phyloP scores from a whole-genome alignment of 2,329 filamentous ascomycete genomes.

The Penicillium digitatum region DNA sequence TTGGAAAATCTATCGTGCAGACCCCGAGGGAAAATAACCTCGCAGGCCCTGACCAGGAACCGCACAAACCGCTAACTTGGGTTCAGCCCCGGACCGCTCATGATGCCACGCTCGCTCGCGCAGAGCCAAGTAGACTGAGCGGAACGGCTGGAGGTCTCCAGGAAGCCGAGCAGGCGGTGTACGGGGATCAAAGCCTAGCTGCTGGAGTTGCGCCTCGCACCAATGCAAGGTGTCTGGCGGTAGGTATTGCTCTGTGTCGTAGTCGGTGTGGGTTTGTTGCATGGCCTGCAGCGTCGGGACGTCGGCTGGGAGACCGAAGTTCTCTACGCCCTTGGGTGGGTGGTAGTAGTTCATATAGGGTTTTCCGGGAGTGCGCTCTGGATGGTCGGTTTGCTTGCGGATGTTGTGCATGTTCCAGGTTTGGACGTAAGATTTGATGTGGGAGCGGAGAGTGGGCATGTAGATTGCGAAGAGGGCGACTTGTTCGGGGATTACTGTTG shows the following conservation, averaged over 20 bases:
- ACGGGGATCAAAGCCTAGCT: conserved; percentile 9
- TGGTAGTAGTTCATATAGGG: conserved; percentile 13
- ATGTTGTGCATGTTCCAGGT: conserved; percentile 14
- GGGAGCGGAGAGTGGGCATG: conserved; percentile 6
- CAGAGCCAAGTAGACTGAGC: conserved; percentile 4
- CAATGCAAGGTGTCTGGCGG: conserved; percentile 5
- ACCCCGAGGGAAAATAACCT: conserved; percentile 1
- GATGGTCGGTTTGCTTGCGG: conserved; percentile 5
- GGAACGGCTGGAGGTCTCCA: conserved; percentile 7
- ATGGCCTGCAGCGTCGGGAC: not conserved
- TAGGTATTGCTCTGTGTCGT: conserved; percentile 11
- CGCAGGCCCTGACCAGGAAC: not conserved
- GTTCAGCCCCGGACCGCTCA: not conserved
- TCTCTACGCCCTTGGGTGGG: conserved; percentile 10
- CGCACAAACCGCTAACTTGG: not conserved
- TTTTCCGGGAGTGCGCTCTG: conserved; percentile 5
- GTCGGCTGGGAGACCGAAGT: conserved; percentile 6
- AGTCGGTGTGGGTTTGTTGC: not conserved
- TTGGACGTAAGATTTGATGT: conserved; percentile 9
- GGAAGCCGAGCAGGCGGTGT: conserved; percentile 1
- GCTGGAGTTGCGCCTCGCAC: conserved; percentile 6
- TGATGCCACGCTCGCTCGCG: conserved; percentile 7
- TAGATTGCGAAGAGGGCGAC: conserved; percentile 11
- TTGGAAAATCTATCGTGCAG: not conserved
- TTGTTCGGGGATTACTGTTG: conserved; percentile 4